These are phyloP conservation scores for Podospora comata DNA, from an alignment of 495 filamentous ascomycete genomes.

Conservation along the genomic window DNA sequence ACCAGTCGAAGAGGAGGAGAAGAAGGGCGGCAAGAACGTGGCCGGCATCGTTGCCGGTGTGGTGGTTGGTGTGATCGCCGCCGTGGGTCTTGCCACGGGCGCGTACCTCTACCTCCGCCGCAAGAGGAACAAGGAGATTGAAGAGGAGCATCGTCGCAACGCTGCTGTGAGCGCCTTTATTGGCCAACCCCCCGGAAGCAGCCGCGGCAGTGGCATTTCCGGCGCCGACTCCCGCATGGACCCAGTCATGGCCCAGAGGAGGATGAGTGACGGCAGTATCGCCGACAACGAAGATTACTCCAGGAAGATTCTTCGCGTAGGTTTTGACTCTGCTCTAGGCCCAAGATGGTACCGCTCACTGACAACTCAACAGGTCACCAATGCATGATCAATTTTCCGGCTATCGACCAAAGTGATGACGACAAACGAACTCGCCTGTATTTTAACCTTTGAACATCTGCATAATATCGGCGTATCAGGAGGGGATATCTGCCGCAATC, in stretches of 20 bases:
- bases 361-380: slow-evolving; percentile 49
- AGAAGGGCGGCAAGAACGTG: slow-evolving; percentile 43
- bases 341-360: slow-evolving; percentile 18
- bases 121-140: slow-evolving; percentile 66
- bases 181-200: slow-evolving; percentile 56
- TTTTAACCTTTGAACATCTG: slow-evolving; percentile 43
- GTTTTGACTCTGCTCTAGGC: slow-evolving; percentile 20
- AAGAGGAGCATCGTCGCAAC: slow-evolving; percentile 77
- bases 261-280: slow-evolving; percentile 95
- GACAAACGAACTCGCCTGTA: slow-evolving; percentile 50
- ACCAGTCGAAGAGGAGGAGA: slow-evolving; percentile 24
- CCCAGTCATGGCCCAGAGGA: slow-evolving; percentile 78
- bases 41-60: slow-evolving; percentile 85
- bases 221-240: slow-evolving; percentile 84
- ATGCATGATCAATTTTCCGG: slow-evolving; percentile 43
- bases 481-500: slow-evolving; percentile 27
- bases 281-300: slow-evolving; percentile 98
- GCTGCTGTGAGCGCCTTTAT: slow-evolving; percentile 66
- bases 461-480: slow-evolving; percentile 54
- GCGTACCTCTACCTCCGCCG: slow-evolving; percentile 73
- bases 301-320: slow-evolving; percentile 87
- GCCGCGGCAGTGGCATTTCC: slow-evolving; percentile 54
- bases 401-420: slow-evolving; percentile 35
- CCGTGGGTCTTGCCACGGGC: slow-evolving; percentile 63
- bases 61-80: slow-evolving; percentile 75